Base-by-base conservation (phyloP, 1,139 yeast genomes). In the Blastobotrys raffinosifermentans region DNA sequence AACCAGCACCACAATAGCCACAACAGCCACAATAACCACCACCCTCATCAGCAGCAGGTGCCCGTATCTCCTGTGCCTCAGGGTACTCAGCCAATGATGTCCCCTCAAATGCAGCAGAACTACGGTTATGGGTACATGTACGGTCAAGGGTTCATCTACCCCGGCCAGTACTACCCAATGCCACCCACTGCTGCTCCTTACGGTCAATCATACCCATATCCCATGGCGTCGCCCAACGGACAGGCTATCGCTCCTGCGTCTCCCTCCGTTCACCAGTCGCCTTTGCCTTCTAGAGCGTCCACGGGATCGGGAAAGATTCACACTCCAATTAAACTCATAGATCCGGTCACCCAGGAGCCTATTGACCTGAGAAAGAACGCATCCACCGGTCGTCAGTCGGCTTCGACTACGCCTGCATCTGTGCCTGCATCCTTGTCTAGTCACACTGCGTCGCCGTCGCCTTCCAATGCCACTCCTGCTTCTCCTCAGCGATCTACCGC, bases 321-420 rank as follows among this genome's bases (percentile, higher is more conserved):
- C 29, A 43, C 57, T 16, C 47, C 57, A 11, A 50, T 53, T 43
- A 51, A 48, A 40, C 42, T 53, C 34, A 43, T 52, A 27, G 58
- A 53, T 38, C 58, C 58, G 4, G 41, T 40, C 15, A 53, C 58
- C 19, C 50, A 48, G 34, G 47, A 49, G 40, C 56, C 55, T 20
- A 53, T 53, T 26, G 52, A 49, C 32, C 39, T 52, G 41, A 23
- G 20, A 18, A 29, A 29, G 21, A n/a, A n/a, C 13, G 31, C 31
- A 6, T n/a, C 27, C 11, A 25, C 27, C 7, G 27, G 6, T 6
- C 27, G 27, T 8, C 27, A 27, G 13, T 32, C 26, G 30, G 37
- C 38, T 9, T 31, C 16, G 6, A 31, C 26, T 35, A 38, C 37
- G 8, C 41, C 39, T 18, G 26, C 30, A 21, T 13, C 33, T 29